phyloP scores from a whole-genome alignment of 1,284 basidiomycete species.

The Rhodotorula sp. region DNA sequence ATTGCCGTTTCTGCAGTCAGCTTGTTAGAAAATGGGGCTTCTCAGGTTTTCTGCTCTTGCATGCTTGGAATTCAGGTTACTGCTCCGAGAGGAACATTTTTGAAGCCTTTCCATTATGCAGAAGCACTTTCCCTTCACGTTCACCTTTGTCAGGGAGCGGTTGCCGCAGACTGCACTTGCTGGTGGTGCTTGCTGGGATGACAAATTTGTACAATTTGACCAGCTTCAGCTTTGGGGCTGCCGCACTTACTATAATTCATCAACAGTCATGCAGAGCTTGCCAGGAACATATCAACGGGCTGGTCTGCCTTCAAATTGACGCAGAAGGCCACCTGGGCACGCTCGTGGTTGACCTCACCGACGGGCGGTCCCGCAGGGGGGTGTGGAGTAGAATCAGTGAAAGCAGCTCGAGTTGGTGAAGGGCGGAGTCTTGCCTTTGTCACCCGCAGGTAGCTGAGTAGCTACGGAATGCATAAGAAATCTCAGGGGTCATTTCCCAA shows the following conservation, averaged over 20 bases:
- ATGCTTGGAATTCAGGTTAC: slow-evolving; percentile 43
- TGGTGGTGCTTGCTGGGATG: slow-evolving; percentile 41
- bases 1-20: slow-evolving; percentile 14
- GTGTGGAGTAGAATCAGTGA: too few relatives aligned
- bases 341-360: background rate
- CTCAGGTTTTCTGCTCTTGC: slow-evolving; percentile 38
- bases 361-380: too few relatives aligned
- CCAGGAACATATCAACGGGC: slow-evolving; percentile 10
- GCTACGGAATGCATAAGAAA: too few relatives aligned
- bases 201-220: slow-evolving; percentile 46
- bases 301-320: too few relatives aligned
- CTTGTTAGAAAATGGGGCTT: background rate
- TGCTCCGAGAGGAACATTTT: too few relatives aligned
- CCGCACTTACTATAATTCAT: slow-evolving; percentile 49
- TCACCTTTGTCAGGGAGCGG: slow-evolving; percentile 48
- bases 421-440: too few relatives aligned
- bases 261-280: background rate
- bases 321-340: too few relatives aligned
- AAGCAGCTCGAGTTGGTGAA: too few relatives aligned
- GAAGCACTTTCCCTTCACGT: slow-evolving; percentile 47
- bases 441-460: too few relatives aligned
- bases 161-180: slow-evolving; percentile 42
- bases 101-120: slow-evolving; percentile 50
- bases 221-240: slow-evolving; percentile 49
- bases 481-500: too few relatives aligned